Evolutionary conservation across 192 early-diverging fungal genomes (phyloP).

Genomic region (Podochytrium sp.): DNA sequence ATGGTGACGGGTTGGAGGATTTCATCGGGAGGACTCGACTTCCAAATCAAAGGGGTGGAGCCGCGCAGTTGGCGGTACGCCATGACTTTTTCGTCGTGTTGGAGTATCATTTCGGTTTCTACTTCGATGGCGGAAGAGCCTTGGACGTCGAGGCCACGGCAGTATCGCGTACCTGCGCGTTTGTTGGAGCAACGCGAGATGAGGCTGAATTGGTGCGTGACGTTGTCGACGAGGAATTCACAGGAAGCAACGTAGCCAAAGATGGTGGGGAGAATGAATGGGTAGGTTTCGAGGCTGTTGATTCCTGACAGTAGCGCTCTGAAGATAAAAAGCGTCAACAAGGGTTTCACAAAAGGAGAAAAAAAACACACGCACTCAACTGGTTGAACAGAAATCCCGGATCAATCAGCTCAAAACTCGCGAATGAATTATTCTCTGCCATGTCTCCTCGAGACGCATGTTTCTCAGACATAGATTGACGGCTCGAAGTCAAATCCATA

Average conservation of each 20-base stretch:
- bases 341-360: not conserved
- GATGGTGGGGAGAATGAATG: slow-evolving; percentile 29
- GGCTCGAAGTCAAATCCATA: slow-evolving; percentile 22
- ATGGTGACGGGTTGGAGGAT: slow-evolving; percentile 6
- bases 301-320: not conserved
- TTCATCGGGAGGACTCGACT: slow-evolving; percentile 7
- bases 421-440: not conserved
- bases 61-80: slow-evolving; percentile 29
- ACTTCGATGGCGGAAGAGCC: slow-evolving; percentile 29
- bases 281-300: not conserved
- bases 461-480: slow-evolving; percentile 5
- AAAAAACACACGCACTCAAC: not conserved
- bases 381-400: slow-evolving; percentile 21
- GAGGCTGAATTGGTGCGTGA: not conserved
- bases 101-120: slow-evolving; percentile 25
- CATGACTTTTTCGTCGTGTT: not conserved
- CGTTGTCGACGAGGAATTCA: slow-evolving; percentile 9
- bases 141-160: slow-evolving; percentile 19
- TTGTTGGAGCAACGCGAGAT: slow-evolving; percentile 24
- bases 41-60: slow-evolving; percentile 20
- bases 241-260: slow-evolving; percentile 22
- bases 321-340: not conserved
- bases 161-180: slow-evolving; percentile 28
- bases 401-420: slow-evolving; percentile 18
- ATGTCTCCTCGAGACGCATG: not conserved